phyloP scores from a whole-genome alignment of 257 asterid species.

The Leonotis leonurus region DNA sequence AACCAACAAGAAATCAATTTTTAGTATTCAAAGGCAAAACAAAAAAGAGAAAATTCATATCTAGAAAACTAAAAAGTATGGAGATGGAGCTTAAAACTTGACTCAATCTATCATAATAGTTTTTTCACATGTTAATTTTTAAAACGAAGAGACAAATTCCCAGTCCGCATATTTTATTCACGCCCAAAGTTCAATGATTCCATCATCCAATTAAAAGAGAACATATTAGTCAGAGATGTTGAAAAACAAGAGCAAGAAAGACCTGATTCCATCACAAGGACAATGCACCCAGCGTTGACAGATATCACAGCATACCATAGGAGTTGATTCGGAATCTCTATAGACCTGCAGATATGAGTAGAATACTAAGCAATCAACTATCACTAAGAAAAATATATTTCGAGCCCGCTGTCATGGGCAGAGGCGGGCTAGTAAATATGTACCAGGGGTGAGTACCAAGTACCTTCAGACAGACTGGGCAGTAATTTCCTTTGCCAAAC shows the following conservation, averaged over 20 bases:
- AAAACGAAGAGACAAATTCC: no score
- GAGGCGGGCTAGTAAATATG: not conserved
- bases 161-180: no score
- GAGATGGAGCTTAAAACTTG: conserved; percentile 3
- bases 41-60: not conserved
- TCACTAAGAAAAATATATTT: not conserved
- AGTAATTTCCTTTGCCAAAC: conserved; percentile 86
- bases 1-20: not conserved
- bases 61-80: not conserved
- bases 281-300: conserved; percentile 99
- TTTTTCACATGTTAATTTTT: conserved; percentile 5
- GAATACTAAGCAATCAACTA: conserved; percentile 14
- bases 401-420: not conserved
- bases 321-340: conserved; percentile 97
- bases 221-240: not conserved
- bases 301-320: conserved; percentile 97
- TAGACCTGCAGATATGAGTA: conserved; percentile 55
- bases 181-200: not conserved
- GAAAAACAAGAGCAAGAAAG: conserved; percentile 6
- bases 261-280: conserved; percentile 98
- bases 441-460: not conserved
- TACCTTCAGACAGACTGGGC: conserved; percentile 98
- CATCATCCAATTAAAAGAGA: conserved; percentile 1
- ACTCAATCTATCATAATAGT: not conserved
- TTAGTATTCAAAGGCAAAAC: not conserved